Base-by-base conservation (phyloP, 2,329 filamentous ascomycete species). In the Annulohypoxylon truncatum region DNA sequence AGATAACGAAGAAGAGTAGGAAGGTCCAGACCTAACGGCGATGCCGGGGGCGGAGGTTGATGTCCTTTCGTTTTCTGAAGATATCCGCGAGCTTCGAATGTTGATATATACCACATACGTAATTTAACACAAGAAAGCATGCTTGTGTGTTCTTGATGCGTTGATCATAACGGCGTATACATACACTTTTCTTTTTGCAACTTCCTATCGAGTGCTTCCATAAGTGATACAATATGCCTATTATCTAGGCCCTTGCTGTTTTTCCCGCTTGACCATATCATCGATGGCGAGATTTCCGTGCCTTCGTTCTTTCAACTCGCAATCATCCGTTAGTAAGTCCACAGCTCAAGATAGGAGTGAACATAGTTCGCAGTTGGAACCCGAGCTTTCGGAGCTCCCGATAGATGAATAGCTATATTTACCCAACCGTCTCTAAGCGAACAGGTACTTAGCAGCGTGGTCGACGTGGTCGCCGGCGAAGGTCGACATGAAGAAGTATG, bases 401-500 rank as follows among this genome's bases (percentile, higher is more conserved):
- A 22, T 26, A 3, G 24, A 57, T 13, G n/a, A 46, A 15, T 51
- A 46, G 3, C 18, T 33, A 20, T n/a, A 12, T 33, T 48, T 12
- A 10, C 5, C 12, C 20, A 2, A 22, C n/a, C 28, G 6, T 15
- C 13, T 28, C 42, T 64, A 72, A 4, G 56, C 51, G 73, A 87
- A 83, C 60, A 97, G 82, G 77, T 93, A 90, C 84, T 96, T 97
- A 71, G 94, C 95, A 65, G 94, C 94, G 81, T 96, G 93, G 74
- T 93, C 90, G 72, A 98, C 87, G 80, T 99, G 96, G 73, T 98
- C 94, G 75, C 92, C 90, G 44, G 91, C 88, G 78, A 99, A 99
- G 13, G 89, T 89, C 33, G 94, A 90, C 84, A 99, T 96, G 81
- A 97, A 97, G 81, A 89, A 99, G 83, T 99, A 99, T 68, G 93